Evolutionary conservation across 441 rosid species (phyloP), one percentile per base, ranked within the genome.

Genomic region (Kokia cookei): DNA sequence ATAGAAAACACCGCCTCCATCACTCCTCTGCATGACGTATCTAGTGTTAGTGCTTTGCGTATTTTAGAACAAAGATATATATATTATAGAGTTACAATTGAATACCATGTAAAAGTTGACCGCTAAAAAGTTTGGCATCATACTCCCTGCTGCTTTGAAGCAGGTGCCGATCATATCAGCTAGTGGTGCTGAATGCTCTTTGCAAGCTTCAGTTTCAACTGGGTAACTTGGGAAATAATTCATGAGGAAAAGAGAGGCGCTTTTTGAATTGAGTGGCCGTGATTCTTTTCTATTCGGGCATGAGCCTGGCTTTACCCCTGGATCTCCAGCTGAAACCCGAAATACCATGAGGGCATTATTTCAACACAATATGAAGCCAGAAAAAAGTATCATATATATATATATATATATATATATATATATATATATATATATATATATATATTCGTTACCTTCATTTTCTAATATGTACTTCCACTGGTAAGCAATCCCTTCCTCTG

Each of bases 51-150:
- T 53, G 69, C 65, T 50, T 35, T 40, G 48, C 5, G 72, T 58
- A 77, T 22, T 64, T 54, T 35, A 51, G 37, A 45, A 69, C 32
- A 69, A 45, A 72, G 40, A 67, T 47, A 70, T 53, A 19, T 73
- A 66, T 62, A 13, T 26, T 14, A 69, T 61, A 37, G 6, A 37
- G 47, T 22, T 26, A 54, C 60, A 64, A 63, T 40, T 43, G 19
- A 55, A 65, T 88, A 94, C 98, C 98, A 94, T 94, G 87, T 92
- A 94, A 82, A 90, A 94, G 87, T 94, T 92, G 69, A 94, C 97
- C 0, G 98, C 97, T 74, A 94, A 61, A 82, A 94, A 91, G 79
- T 94, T 94, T 40, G 98, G 97, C 91, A 94, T 82, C 79, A 51
- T 66, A 69, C 88, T 87, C 50, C 95, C 96, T 1, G 91, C 92